Percentiles rank a stretch among this genome's conserved stretches.
These are phyloP conservation scores for Drechslerella stenobrocha DNA, from an alignment of 2,329 filamentous ascomycete genomes.

Conservation along the genomic window DNA sequence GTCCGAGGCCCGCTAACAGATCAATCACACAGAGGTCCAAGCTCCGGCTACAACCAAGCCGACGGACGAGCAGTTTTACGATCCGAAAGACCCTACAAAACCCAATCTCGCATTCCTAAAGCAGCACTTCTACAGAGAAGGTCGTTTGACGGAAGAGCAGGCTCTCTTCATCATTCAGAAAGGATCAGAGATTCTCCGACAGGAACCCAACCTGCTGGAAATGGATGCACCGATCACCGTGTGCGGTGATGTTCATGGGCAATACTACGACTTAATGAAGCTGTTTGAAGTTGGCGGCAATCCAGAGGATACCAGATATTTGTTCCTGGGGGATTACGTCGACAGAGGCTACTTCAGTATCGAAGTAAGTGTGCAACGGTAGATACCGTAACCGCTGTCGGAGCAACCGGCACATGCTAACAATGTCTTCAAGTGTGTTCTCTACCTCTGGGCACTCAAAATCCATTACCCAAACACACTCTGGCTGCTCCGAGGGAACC, in stretches of 20 bases:
- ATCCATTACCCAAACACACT: constrained; percentile 98
- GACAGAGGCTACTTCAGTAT: constrained; percentile 99
- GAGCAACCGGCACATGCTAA: constrained; percentile 53
- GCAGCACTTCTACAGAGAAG: constrained; percentile 97
- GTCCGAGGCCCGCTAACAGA: constrained; percentile 46
- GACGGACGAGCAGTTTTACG: constrained; percentile 91
- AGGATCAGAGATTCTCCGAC: constrained; percentile 81
- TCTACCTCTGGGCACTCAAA: constrained; percentile 97
- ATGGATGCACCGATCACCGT: constrained; percentile 99
- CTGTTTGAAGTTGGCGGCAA: constrained; percentile 97
- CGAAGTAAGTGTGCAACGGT: constrained; percentile 65
- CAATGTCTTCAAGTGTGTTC: constrained; percentile 68
- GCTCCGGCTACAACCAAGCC: constrained; percentile 91
- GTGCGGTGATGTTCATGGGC: constrained; percentile 95
- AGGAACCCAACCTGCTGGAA: constrained; percentile 93
- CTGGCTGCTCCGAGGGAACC: constrained; percentile 95
- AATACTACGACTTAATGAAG: constrained; percentile 99
- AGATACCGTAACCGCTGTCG: background rate
- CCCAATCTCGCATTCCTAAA: constrained; percentile 93
- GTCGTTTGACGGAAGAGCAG: constrained; percentile 94
- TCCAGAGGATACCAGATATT: constrained; percentile 90
- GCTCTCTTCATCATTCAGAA: constrained; percentile 91
- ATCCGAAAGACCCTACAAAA: constrained; percentile 80
- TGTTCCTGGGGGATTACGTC: constrained; percentile 97
- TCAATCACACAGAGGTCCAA: constrained; percentile 75